phyloP scores from a whole-genome alignment of 176 grass and related monocot species.

The Eragrostis nindensis region DNA sequence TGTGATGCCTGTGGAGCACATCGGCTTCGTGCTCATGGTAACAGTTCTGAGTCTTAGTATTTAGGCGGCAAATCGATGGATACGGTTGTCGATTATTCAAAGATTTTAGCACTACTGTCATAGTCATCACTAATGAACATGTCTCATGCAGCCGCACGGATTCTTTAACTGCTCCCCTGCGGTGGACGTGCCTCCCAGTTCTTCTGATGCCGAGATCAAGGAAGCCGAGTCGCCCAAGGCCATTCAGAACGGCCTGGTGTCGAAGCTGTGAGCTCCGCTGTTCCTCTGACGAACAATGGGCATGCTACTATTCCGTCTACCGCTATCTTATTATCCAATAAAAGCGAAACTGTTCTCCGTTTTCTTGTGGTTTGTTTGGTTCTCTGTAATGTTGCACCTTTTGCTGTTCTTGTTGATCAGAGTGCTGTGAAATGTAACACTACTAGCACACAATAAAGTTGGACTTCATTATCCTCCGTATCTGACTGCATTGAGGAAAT shows the following conservation, averaged over 20 bases:
- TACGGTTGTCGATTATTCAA: neutral
- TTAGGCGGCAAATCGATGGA: neutral
- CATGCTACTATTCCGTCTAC: constrained; percentile 1
- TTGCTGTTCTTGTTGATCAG: neutral
- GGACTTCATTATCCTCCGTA: neutral
- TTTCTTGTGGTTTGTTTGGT: constrained; percentile 8
- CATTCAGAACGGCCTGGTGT: constrained; percentile 71
- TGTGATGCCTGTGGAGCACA: constrained; percentile 96
- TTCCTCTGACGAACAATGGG: neutral
- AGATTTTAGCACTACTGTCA: neutral
- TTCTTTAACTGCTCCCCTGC: constrained; percentile 99
- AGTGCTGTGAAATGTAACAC: neutral
- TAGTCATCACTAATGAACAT: neutral
- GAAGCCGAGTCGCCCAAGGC: constrained; percentile 72
- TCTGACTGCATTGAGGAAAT: constrained; percentile 20
- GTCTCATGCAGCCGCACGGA: constrained; percentile 75
- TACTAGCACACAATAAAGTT: constrained; percentile 21
- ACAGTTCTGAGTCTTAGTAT: neutral
- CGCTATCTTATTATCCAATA: constrained; percentile 12
- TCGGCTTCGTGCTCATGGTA: constrained; percentile 99
- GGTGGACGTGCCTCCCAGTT: constrained; percentile 79
- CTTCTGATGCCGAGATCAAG: constrained; percentile 71
- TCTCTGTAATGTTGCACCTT: neutral
- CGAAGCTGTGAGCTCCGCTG: constrained; percentile 70
- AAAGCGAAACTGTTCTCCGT: neutral